A percentile compares a stretch with the other conserved stretches of the same genome.
Evolutionary conservation across 164 flowering plant genomes (phyloP).

Genomic region (Chimonanthus praecox): DNA sequence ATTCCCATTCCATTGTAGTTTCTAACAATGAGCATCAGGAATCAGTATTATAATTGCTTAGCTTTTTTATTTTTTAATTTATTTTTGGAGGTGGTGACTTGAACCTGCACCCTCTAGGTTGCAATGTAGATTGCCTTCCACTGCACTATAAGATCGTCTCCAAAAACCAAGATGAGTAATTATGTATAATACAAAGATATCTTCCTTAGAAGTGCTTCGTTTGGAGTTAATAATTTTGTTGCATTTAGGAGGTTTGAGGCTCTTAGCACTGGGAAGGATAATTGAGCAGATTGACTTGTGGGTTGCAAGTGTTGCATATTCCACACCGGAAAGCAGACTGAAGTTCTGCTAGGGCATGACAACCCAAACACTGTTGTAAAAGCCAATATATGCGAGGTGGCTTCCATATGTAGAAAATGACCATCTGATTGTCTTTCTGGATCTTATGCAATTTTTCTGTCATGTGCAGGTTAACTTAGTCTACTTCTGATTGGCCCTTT

Average conservation of each 20-base stretch:
- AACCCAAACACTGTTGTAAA: not conserved
- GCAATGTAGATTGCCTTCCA: no score
- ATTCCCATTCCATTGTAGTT: no score
- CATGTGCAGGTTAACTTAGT: no score
- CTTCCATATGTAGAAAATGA: not conserved
- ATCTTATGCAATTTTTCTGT: not conserved
- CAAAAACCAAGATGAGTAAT: no score
- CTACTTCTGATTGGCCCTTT: not conserved
- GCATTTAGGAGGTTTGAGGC: not conserved
- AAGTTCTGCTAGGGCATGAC: not conserved
- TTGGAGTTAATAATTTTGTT: not conserved
- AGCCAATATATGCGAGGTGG: not conserved
- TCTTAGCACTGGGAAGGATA: not conserved
- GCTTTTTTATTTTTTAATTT: no score
- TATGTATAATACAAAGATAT: no score
- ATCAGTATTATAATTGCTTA: no score
- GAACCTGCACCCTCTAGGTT: no score
- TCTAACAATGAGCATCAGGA: no score
- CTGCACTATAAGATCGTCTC: no score
- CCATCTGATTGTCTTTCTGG: not conserved
- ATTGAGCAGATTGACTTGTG: not conserved
- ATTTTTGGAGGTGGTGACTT: no score
- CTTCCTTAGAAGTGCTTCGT: no score
- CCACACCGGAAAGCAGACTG: not conserved
- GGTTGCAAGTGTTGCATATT: not conserved